Evolutionary conservation across 2,329 filamentous ascomycete species (phyloP).

Genomic region (Microcyclospora tardicrescens): DNA sequence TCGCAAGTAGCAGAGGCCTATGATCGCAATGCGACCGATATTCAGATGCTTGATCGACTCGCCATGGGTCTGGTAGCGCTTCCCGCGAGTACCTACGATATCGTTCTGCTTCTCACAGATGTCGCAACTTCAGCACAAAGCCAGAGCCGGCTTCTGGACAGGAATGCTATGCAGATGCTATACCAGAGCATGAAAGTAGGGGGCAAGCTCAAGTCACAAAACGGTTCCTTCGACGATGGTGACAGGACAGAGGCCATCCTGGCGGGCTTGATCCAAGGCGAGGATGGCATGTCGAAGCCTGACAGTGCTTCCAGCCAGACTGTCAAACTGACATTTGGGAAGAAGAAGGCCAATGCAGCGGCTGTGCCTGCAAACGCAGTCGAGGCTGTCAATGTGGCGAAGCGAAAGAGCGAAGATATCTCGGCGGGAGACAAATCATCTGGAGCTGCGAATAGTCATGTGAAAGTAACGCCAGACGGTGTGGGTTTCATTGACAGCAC

Average conservation of each 20-base stretch:
- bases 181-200: constrained; percentile 58
- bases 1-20: constrained; percentile 56
- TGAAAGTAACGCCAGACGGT: constrained; percentile 37
- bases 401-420: constrained; percentile 22
- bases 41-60: constrained; percentile 96
- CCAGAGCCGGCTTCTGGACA: constrained; percentile 49
- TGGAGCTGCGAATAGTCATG: constrained; percentile 27
- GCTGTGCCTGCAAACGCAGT: constrained; percentile 23
- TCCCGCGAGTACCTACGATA: constrained; percentile 64
- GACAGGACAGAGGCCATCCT: constrained; percentile 62
- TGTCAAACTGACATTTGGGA: constrained; percentile 46
- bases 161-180: constrained; percentile 55
- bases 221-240: constrained; percentile 49
- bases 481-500: constrained; percentile 57
- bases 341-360: constrained; percentile 39
- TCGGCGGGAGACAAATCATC: constrained; percentile 5
- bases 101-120: constrained; percentile 72
- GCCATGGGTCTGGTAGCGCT: constrained; percentile 68
- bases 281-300: constrained; percentile 57
- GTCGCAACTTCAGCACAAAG: constrained; percentile 55
- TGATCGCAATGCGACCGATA: constrained; percentile 65
- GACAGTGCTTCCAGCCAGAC: constrained; percentile 18
- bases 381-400: constrained; percentile 19
- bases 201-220: constrained; percentile 55
- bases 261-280: constrained; percentile 56